A percentile compares a stretch with the other conserved stretches of the same genome.
Evolutionary conservation across 2,329 filamentous ascomycete species (phyloP).

Genomic region (Xylaria arbuscula): DNA sequence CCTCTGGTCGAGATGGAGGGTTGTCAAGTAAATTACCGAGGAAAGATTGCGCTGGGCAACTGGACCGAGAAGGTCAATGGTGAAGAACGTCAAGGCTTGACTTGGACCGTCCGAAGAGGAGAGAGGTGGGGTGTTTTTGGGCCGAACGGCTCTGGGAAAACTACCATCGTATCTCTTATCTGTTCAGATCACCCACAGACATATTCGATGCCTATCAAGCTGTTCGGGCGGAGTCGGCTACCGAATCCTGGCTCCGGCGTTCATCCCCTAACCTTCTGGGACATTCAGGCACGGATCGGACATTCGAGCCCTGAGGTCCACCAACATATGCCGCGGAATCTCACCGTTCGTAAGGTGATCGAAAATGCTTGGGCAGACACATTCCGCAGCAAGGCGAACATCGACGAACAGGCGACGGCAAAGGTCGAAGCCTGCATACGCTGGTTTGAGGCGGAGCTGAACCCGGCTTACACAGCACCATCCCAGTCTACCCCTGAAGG

Average conservation of each 20-base stretch:
- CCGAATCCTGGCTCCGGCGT: conserved; percentile 74
- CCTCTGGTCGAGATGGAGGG: conserved; percentile 88
- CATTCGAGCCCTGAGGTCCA: conserved; percentile 96
- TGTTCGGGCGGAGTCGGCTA: conserved; percentile 85
- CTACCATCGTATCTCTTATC: conserved; percentile 89
- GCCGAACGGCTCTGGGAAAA: conserved; percentile 95
- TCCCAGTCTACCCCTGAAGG: conserved; percentile 32
- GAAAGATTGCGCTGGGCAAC: conserved; percentile 80
- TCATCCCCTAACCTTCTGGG: conserved; percentile 87
- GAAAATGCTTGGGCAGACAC: conserved; percentile 94
- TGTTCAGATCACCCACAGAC: conserved; percentile 96
- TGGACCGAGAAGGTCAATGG: conserved; percentile 73
- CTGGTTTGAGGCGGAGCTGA: conserved; percentile 85
- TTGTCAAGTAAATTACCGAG: conserved; percentile 82
- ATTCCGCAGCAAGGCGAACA: conserved; percentile 75
- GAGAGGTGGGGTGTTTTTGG: conserved; percentile 94
- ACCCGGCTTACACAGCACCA: conserved; percentile 59
- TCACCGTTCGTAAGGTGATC: conserved; percentile 78
- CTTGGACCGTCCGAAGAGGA: conserved; percentile 85
- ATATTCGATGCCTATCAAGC: conserved; percentile 85
- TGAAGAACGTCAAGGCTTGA: conserved; percentile 69
- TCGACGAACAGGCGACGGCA: conserved; percentile 66
- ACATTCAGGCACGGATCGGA: conserved; percentile 88
- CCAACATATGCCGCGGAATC: conserved; percentile 84
- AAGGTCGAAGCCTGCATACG: conserved; percentile 76